phyloP scores from a whole-genome alignment of 176 grass and related monocot genomes.

The Zea mays region DNA sequence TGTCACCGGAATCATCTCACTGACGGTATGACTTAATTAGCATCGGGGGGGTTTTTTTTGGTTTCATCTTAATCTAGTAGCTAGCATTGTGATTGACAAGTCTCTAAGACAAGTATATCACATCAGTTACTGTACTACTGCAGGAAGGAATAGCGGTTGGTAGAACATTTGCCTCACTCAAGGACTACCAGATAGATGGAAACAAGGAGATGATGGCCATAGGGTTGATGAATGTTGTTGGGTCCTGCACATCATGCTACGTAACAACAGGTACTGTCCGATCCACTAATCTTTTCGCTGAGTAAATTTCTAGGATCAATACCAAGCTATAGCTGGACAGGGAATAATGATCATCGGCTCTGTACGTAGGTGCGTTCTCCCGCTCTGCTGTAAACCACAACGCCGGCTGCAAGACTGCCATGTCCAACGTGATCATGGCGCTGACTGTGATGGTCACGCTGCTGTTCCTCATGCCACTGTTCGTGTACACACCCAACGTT shows the following conservation, averaged over 20 bases:
- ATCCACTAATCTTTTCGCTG: no score
- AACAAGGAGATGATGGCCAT: conserved; percentile 99
- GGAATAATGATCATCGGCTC: neutral
- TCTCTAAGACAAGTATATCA: neutral
- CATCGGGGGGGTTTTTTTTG: neutral
- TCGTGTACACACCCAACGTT: conserved; percentile 84
- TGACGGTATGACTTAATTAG: conserved; percentile 60
- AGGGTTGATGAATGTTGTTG: conserved; percentile 95
- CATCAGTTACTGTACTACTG: neutral
- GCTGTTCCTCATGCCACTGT: conserved; percentile 87
- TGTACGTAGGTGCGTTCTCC: conserved; percentile 68
- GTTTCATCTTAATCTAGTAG: neutral
- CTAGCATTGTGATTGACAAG: neutral
- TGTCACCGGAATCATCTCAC: conserved; percentile 80
- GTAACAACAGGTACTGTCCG: conserved; percentile 71
- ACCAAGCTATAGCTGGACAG: neutral
- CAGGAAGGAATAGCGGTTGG: conserved; percentile 95
- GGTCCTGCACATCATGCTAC: conserved; percentile 98
- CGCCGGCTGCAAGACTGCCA: conserved; percentile 88
- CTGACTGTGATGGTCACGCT: conserved; percentile 89
- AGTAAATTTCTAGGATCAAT: neutral
- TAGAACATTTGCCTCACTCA: conserved; percentile 89
- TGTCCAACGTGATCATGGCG: conserved; percentile 92
- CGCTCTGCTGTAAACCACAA: conserved; percentile 96
- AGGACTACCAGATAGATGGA: conserved; percentile 87